phyloP scores from a whole-genome alignment of 106 monocot genomes.

The Dendrobium catenatum region DNA sequence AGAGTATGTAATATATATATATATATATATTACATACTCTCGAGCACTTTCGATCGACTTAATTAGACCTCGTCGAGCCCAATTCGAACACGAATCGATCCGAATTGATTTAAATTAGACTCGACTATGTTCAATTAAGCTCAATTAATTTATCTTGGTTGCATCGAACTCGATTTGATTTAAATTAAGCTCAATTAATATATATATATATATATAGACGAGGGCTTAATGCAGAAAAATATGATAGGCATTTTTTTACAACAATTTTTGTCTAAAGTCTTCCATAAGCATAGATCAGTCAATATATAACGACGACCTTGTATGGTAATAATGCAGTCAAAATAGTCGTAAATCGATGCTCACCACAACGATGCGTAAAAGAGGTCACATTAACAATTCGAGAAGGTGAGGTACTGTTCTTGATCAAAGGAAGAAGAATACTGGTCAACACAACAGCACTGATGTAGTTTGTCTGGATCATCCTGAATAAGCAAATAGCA shows the following conservation, averaged over 20 bases:
- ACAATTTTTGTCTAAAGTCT: not conserved
- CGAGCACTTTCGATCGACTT: too few relatives aligned
- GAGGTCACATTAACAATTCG: slow-evolving; percentile 90
- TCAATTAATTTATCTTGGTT: too few relatives aligned
- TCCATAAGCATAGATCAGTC: not conserved
- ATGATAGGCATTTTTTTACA: not conserved
- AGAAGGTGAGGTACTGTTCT: slow-evolving; percentile 71
- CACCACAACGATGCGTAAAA: slow-evolving; percentile 86
- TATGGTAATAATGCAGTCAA: not conserved
- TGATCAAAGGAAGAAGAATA: slow-evolving; percentile 73
- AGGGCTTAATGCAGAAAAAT: not conserved
- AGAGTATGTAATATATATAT: too few relatives aligned
- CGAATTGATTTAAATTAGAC: too few relatives aligned
- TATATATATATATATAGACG: too few relatives aligned
- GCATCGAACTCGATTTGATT: too few relatives aligned
- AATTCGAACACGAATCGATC: too few relatives aligned
- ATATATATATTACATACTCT: too few relatives aligned
- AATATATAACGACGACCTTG: not conserved
- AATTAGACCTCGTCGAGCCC: too few relatives aligned
- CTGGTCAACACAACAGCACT: slow-evolving; percentile 73
- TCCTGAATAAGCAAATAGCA: slow-evolving; percentile 37
- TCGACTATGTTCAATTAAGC: too few relatives aligned
- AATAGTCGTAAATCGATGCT: slow-evolving; percentile 17
- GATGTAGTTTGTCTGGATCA: slow-evolving; percentile 83
- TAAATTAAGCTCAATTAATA: too few relatives aligned